These are phyloP conservation scores for Hypoxylon trugodes DNA, from an alignment of 495 filamentous ascomycete species.

Conservation along the genomic window DNA sequence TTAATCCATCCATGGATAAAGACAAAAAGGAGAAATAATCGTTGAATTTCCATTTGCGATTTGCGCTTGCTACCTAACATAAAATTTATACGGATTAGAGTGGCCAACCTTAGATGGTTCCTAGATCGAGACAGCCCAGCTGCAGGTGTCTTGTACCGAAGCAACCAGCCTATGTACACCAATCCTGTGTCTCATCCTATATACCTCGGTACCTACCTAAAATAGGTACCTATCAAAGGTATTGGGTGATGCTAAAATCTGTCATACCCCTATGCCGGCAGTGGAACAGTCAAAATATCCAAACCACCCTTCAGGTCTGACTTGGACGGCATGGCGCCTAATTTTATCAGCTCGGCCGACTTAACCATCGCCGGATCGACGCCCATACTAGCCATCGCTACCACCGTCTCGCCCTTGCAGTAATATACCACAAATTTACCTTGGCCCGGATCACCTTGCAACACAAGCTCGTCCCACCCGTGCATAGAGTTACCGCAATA, in stretches of 20 bases:
- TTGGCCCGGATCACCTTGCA: slow-evolving; percentile 80
- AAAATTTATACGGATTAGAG: neutral
- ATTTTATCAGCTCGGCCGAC: slow-evolving; percentile 84
- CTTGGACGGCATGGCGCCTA: slow-evolving; percentile 83
- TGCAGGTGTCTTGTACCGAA: too few species aligned
- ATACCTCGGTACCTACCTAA: slow-evolving; percentile 1
- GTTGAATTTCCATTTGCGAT: neutral
- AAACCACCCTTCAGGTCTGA: slow-evolving; percentile 74
- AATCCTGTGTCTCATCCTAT: slow-evolving; percentile 1
- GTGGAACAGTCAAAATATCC: slow-evolving; percentile 70
- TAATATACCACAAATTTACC: slow-evolving; percentile 91
- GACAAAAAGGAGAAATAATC: neutral
- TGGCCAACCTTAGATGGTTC: neutral
- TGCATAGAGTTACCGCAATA: slow-evolving; percentile 87
- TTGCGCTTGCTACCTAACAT: slow-evolving; percentile 15
- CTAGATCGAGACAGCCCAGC: slow-evolving; percentile 6
- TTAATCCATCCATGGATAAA: neutral
- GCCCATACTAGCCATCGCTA: slow-evolving; percentile 90
- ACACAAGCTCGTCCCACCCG: slow-evolving; percentile 84
- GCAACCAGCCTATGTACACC: too few species aligned
- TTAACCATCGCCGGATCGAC: slow-evolving; percentile 88
- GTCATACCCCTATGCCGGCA: slow-evolving; percentile 43
- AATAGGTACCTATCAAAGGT: neutral
- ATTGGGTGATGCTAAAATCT: neutral
- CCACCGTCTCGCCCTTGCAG: slow-evolving; percentile 83